phyloP scores from a whole-genome alignment of 2,329 filamentous ascomycete genomes.

The Bisporella sp. region DNA sequence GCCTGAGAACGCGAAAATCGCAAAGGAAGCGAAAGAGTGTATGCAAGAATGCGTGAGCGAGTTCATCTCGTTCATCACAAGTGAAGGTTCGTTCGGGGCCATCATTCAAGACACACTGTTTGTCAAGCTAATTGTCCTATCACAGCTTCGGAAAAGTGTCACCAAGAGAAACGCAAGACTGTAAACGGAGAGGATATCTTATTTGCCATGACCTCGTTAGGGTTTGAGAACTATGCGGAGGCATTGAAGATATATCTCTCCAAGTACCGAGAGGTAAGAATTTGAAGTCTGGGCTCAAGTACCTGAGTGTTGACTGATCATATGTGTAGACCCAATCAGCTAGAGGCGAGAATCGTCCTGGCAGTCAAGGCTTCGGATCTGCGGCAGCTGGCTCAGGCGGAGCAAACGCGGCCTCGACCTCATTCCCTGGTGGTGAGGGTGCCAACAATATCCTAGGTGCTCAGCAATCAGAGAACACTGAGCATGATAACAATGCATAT shows the following conservation, averaged over 20 bases:
- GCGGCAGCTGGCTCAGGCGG: slow-evolving; percentile 33
- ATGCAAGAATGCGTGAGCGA: slow-evolving; percentile 99
- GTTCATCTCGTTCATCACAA: slow-evolving; percentile 99
- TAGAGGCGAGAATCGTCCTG: slow-evolving; percentile 51
- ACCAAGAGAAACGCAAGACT: slow-evolving; percentile 98
- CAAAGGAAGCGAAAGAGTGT: slow-evolving; percentile 98
- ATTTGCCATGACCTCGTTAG: slow-evolving; percentile 97
- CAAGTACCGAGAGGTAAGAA: slow-evolving; percentile 92
- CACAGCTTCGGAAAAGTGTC: slow-evolving; percentile 94
- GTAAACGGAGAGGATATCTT: slow-evolving; percentile 98
- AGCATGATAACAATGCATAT: slow-evolving; percentile 30
- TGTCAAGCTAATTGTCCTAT: slow-evolving; percentile 16
- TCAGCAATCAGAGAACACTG: slow-evolving; percentile 23
- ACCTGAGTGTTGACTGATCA: slow-evolving; percentile 7
- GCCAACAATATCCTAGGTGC: slow-evolving; percentile 28
- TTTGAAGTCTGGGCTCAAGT: slow-evolving; percentile 3
- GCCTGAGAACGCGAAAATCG: slow-evolving; percentile 97
- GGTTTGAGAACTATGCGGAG: slow-evolving; percentile 98
- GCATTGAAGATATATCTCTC: slow-evolving; percentile 96
- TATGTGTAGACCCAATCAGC: slow-evolving; percentile 67
- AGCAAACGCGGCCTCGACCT: slow-evolving; percentile 22
- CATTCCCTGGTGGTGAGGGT: slow-evolving; percentile 24
- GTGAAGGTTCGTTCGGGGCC: slow-evolving; percentile 66
- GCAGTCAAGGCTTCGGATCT: slow-evolving; percentile 45
- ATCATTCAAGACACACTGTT: slow-evolving; percentile 4